Evolutionary conservation across 73 alveolate genomes (phyloP).

Genomic region (Paramecium sonneborni): DNA sequence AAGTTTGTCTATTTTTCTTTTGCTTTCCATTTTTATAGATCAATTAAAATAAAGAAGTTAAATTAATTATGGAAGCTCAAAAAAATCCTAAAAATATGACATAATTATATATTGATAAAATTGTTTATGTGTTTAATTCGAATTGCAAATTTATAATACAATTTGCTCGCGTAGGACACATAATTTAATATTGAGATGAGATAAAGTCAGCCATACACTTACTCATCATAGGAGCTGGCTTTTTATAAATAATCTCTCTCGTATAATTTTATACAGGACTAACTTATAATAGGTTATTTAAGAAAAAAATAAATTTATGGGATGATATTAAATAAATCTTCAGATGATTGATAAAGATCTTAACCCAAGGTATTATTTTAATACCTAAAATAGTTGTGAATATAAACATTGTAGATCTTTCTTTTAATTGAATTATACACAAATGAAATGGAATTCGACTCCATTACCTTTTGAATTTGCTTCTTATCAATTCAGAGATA

Average conservation of each 20-base stretch:
- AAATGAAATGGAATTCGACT: neutral
- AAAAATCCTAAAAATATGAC: neutral
- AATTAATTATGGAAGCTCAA: neutral
- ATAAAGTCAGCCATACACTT: slow-evolving; percentile 26
- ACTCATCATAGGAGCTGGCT: slow-evolving; percentile 39
- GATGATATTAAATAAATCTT: slow-evolving; percentile 8
- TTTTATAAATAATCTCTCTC: neutral
- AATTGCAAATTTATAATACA: slow-evolving; percentile 1
- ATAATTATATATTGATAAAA: neutral
- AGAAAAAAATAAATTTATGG: slow-evolving; percentile 10
- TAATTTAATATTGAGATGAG: neutral
- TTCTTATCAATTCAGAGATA: neutral
- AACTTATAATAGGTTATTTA: neutral
- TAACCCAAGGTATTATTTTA: slow-evolving; percentile 3
- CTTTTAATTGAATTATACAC: slow-evolving; percentile 6
- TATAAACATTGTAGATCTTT: neutral
- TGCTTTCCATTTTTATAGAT: neutral
- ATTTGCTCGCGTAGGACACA: slow-evolving; percentile 49
- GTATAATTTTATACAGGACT: neutral
- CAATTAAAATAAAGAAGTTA: neutral
- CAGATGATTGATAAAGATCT: neutral
- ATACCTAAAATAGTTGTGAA: neutral
- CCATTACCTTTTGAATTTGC: slow-evolving; percentile 7
- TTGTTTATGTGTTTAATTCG: slow-evolving; percentile 34
- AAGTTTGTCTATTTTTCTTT: neutral